Evolutionary conservation across 495 filamentous ascomycete species (phyloP).

Genomic region (Ascodesmis nigricans): DNA sequence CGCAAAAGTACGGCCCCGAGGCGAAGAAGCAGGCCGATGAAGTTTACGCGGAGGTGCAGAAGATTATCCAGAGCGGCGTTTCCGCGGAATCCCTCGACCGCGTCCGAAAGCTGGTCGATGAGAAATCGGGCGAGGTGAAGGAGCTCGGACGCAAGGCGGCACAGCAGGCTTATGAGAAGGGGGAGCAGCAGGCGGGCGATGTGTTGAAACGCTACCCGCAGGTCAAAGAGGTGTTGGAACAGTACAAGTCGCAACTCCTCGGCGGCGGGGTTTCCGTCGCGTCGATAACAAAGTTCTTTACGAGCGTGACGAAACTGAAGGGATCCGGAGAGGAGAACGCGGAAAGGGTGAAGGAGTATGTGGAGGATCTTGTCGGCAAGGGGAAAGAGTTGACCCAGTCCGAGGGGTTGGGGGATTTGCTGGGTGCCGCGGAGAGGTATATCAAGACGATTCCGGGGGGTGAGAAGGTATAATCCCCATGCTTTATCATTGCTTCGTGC

Average conservation of each 20-base stretch:
- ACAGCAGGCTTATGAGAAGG: constrained; percentile 42
- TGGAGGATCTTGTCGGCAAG: constrained; percentile 7
- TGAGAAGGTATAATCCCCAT: constrained; percentile 33
- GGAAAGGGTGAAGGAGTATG: constrained; percentile 30
- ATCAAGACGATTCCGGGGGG: constrained; percentile 32
- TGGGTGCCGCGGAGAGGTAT: constrained; percentile 23
- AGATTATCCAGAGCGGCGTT: constrained; percentile 33
- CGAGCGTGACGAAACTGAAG: constrained; percentile 29
- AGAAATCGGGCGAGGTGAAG: constrained; percentile 38
- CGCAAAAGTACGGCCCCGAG: constrained; percentile 40
- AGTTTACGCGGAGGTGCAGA: constrained; percentile 37
- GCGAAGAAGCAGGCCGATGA: constrained; percentile 45
- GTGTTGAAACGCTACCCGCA: constrained; percentile 44
- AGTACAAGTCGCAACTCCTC: constrained; percentile 33
- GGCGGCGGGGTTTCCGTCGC: not conserved
- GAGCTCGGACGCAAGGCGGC: constrained; percentile 27
- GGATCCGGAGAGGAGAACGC: constrained; percentile 33
- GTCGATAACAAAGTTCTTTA: constrained; percentile 34
- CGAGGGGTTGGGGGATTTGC: not conserved
- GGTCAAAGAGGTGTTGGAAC: constrained; percentile 39
- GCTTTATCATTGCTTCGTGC: too few species aligned
- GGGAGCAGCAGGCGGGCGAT: constrained; percentile 36
- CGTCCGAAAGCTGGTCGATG: constrained; percentile 36
- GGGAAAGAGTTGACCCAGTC: constrained; percentile 11
- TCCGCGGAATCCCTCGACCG: constrained; percentile 29